These are phyloP conservation scores for Gossypium herbaceum DNA, from an alignment of 345 rosid species.

Conservation along the genomic window DNA sequence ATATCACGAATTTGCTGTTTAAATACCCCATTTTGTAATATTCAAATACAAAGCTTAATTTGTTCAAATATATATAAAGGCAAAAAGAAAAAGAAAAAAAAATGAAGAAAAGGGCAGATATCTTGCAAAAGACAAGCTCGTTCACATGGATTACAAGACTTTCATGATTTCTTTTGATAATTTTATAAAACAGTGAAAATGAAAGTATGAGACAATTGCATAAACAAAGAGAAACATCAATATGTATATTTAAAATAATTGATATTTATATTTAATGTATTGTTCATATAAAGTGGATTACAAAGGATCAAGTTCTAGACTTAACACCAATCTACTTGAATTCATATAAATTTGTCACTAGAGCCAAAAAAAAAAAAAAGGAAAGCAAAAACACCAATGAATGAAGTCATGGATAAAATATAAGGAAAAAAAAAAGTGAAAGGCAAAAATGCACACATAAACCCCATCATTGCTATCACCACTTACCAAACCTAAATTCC, in stretches of 20 bases:
- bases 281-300: no score
- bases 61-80: not conserved
- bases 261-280: no score
- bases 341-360: no score
- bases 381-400: no score
- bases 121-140: not conserved
- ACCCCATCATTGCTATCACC: constrained; percentile 41
- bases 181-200: no score
- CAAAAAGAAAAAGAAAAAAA: not conserved
- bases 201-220: no score
- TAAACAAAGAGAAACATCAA: no score
- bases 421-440: not conserved
- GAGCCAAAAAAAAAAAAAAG: no score
- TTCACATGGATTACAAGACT: not conserved
- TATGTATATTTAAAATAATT: no score
- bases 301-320: no score
- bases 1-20: not conserved
- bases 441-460: not conserved
- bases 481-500: constrained; percentile 34
- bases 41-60: not conserved
- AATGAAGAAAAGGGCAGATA: no score
- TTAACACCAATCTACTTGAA: no score
- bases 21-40: not conserved
- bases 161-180: not conserved
- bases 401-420: not conserved